Base-by-base conservation (phyloP, 176 grass and related monocot genomes). In the Puccinellia tenuiflora region DNA sequence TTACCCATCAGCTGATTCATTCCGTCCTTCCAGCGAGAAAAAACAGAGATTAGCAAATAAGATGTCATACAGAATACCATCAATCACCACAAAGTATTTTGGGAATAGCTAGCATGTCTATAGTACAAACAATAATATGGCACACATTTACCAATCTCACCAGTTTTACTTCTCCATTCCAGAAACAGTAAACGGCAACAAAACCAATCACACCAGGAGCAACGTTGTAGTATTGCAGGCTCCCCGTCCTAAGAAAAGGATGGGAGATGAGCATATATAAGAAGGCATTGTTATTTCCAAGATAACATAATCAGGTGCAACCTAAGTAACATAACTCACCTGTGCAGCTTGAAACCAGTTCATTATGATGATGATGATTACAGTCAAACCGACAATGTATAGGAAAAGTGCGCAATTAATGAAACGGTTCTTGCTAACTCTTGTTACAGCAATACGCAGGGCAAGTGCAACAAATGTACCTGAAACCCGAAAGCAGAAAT, bases 281-380 rank as follows among this genome's bases (percentile, higher is more conserved):
- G 5, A 20, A 40, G 60, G 61, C 65, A 59, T 64, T 35, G 3
- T 65, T 78, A 81, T 57, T 54, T 70, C 13, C 21, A 29, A 35
- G 8, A 67, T 70, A 16, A 64, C 38, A 84, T 34, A 34, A 34
- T 20, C 43, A 86, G 26, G 14, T 22, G 47, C 28, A 63, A 51
- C 17, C 20, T 1, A 5, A 43, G 59, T 82, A 35, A 7, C 30
- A 75, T 10, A 66, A 83, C 65, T 80, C 66, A 88, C 94, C 89
- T 97, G 94, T 76, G 94, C 89, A 50, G 94, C 87, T 86, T 97
- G 94, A 81, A 97, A 92, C 94, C 91, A 93, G 55, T 97, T 97
- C 94, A 94, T 93, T 42, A 97, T 87, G 84, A 97, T 68, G 75
- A 97, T 68, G 75, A 97, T 97, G 26, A 91, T 97, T 56, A 90